Base-by-base conservation (phyloP, 306 rosid species). In the Castanea crenata region DNA sequence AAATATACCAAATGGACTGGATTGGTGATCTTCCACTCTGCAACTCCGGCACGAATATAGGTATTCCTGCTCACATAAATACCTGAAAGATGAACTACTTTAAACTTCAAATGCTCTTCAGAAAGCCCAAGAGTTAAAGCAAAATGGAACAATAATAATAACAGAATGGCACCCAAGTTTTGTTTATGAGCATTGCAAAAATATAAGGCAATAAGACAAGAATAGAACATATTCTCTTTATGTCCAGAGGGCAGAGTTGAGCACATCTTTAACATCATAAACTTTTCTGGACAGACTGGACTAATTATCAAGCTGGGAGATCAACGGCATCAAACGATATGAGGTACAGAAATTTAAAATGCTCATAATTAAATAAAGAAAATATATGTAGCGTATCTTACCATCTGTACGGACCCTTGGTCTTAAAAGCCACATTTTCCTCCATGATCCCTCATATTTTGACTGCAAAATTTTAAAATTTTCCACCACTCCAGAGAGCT, bases 61-160 rank as follows among this genome's bases (percentile, higher is more conserved):
- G 98, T 92, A 79, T 95, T 95, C 92, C 99, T 91, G 77, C 99
- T 92, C 75, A 90, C 97, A 84, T 92, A 95, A 77, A 95, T 87
- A 76, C 98, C 99, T 95, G 86, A 77, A 49, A 80, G 56, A 75
- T 29, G 73, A 55, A 73, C 35, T 65, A 5, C 64, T 31, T n/a
- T 34, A 12, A 83, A 12, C 19, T 21, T 15, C 62, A 52, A 49
- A 64, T 34, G 27, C 21, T 4, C 68, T 67, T 34, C 27, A 67
- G 6, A 38, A 67, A 59, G 80, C 25, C 35, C 49, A 84, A 61
- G 71, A 54, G 46, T 10, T 58, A 18, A 29, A 35, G 23, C 58
- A 20, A 41, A 62, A 76, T 41, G 74, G 74, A 44, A 81, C 2
- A 46, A 68, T 23, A 19, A 67, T 15, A 25, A 9, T 1, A 19